Percentiles rank a stretch among this genome's conserved stretches.
phyloP scores from a whole-genome alignment of 1,284 basidiomycete species.

The Anthracocystis walkeri region DNA sequence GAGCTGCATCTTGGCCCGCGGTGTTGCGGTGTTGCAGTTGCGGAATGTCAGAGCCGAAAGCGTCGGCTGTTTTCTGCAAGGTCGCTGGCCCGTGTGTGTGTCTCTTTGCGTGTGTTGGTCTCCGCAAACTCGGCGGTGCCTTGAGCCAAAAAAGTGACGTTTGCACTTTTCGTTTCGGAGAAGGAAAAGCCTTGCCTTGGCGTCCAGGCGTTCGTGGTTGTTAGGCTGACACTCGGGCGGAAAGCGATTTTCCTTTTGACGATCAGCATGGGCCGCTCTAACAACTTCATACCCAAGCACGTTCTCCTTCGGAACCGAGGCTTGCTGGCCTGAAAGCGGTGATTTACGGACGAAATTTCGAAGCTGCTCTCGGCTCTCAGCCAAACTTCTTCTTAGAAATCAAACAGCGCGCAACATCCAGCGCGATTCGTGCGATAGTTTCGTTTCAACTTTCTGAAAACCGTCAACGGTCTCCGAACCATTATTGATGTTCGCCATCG shows the following conservation, averaged over 20 bases:
- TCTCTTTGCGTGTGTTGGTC: constrained; percentile 8
- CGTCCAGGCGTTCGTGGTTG: no score
- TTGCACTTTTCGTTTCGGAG: not conserved
- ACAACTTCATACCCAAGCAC: no score
- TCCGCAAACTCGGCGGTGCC: not conserved
- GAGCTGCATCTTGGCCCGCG: no score
- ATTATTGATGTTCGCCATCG: no score
- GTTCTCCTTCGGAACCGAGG: not conserved
- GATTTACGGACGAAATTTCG: not conserved
- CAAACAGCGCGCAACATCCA: not conserved
- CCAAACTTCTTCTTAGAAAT: not conserved
- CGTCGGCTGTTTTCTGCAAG: not conserved
- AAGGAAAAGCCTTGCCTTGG: no score
- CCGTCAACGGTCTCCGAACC: no score
- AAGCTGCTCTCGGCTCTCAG: not conserved
- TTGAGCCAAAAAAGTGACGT: not conserved
- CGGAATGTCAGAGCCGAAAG: constrained; percentile 2
- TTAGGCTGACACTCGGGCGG: no score
- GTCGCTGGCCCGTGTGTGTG: not conserved
- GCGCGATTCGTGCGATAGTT: not conserved
- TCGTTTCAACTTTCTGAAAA: no score
- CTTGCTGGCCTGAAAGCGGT: not conserved
- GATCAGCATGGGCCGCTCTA: no score
- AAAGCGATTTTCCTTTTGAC: no score
- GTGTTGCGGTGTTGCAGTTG: no score